These are phyloP conservation scores for Globisporangium canariense DNA, from an alignment of 352 stramenopile genomes.

Conservation along the genomic window DNA sequence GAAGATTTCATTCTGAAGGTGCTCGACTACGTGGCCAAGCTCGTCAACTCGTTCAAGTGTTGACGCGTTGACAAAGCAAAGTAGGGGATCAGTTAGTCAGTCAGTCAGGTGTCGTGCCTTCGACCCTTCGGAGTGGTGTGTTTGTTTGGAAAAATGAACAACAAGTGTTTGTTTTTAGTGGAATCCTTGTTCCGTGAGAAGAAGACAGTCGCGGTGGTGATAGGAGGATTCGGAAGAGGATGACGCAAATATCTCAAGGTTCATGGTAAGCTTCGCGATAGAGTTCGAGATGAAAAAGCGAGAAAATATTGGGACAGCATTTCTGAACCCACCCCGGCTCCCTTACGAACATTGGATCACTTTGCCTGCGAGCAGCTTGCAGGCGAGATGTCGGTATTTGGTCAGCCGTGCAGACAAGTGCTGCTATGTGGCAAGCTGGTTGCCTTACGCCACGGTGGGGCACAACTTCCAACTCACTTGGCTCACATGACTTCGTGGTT, in stretches of 20 bases:
- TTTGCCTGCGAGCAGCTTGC: no score
- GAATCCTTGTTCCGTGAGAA: no score
- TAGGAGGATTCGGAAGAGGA: no score
- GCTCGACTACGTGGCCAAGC: conserved; percentile 45
- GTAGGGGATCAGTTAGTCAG: background rate
- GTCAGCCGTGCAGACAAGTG: background rate
- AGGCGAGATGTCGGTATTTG: background rate
- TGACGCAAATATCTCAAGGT: no score
- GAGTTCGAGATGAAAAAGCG: no score
- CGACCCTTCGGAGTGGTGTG: background rate
- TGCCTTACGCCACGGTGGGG: background rate
- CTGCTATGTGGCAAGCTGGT: background rate
- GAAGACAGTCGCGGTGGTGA: no score
- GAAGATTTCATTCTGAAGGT: conserved; percentile 52
- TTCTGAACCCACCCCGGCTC: no score
- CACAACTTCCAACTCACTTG: background rate
- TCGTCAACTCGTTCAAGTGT: conserved; percentile 29
- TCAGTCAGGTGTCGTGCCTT: background rate
- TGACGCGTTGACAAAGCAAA: conserved; percentile 10
- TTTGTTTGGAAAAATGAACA: background rate
- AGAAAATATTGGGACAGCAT: no score
- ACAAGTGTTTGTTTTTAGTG: background rate
- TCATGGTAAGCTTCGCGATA: no score
- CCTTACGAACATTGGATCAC: no score
- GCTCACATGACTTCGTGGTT: background rate